Base-by-base conservation (phyloP, 192 early-diverging fungal genomes). In the Allomyces javanicus region DNA sequence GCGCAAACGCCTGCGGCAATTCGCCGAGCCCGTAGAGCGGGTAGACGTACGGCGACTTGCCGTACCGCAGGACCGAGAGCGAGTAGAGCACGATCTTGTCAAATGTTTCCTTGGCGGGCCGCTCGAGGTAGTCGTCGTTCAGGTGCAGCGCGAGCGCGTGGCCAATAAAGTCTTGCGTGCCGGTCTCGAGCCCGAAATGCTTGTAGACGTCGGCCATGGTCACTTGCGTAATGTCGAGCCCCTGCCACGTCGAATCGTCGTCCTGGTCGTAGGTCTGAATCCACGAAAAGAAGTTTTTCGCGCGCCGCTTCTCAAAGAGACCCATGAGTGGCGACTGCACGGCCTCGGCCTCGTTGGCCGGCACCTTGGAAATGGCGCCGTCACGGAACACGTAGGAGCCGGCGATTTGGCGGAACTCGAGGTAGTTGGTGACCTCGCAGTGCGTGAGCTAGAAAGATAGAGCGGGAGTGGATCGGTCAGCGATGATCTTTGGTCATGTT, bases 11-110 rank as follows among this genome's bases (percentile, higher is more conserved):
- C 77, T 99, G 97, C 61, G 97, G 95, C 40, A 99, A 75, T 69
- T 99, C 97, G 66, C 95, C 95, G 62, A 99, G 81, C 63, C 97
- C 97, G 68, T 95, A 96, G 68, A 93, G 79, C 67, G 95, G 97
- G 77, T 99, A 99, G 72, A 99, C 93, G 77, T 97, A 99, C 44
- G 97, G 97, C 69, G 85, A 89, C 79, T 90, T 91, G 66, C 94
- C 93, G 71, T 92, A 93, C 43, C 91, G 85, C 19, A 89, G 85
- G 67, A 97, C 85, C 9, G 94, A 97, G 63, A 80, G 86, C 70
- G 88, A 86, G 73, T 99, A 99, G 69, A 99, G 78, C 64, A 88
- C 85, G 67, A 97, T 89, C 65, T 87, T 86, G 71, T 92, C 84
- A 71, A 90, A 89, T 24, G 91, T 96, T 33, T 92, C 91, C 58